These are phyloP conservation scores for Talaromyces proteolyticus DNA, from an alignment of 495 filamentous ascomycete genomes.

Conservation along the genomic window DNA sequence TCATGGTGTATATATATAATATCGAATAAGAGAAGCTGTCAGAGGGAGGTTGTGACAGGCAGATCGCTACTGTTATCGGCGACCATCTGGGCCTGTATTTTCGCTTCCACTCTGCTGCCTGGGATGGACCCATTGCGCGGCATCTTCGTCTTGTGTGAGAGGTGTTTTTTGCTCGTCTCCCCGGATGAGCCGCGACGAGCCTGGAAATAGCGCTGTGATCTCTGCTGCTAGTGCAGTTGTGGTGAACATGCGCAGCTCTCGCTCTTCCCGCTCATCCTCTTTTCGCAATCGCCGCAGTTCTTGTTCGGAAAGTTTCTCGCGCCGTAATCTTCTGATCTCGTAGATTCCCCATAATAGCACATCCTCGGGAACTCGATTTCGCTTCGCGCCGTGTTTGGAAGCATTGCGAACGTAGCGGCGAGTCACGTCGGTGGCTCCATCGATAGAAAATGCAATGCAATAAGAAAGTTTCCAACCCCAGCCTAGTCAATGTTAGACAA, in stretches of 20 bases:
- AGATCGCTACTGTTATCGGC: slow-evolving; percentile 20
- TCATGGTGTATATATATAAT: not conserved
- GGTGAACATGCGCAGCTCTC: slow-evolving; percentile 72
- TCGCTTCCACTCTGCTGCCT: slow-evolving; percentile 49
- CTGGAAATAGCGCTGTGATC: slow-evolving; percentile 49
- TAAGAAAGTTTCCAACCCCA: slow-evolving; percentile 96
- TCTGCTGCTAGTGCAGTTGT: slow-evolving; percentile 63
- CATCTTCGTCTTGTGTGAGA: slow-evolving; percentile 51
- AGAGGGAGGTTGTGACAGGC: not conserved
- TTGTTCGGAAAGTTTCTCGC: slow-evolving; percentile 72
- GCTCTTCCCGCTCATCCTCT: slow-evolving; percentile 83
- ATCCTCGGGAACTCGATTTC: slow-evolving; percentile 75
- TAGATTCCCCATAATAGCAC: slow-evolving; percentile 82
- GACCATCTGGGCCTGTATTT: slow-evolving; percentile 29
- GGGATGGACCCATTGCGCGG: slow-evolving; percentile 57
- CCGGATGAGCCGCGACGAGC: slow-evolving; percentile 18
- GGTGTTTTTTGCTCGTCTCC: slow-evolving; percentile 35
- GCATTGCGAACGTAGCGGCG: slow-evolving; percentile 87
- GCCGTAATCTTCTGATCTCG: slow-evolving; percentile 79
- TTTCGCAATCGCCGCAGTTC: slow-evolving; percentile 76
- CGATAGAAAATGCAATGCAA: slow-evolving; percentile 92
- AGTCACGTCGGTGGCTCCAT: slow-evolving; percentile 93
- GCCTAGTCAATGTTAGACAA: slow-evolving; percentile 30
- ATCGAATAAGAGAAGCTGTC: not conserved
- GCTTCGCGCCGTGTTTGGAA: slow-evolving; percentile 62